These are phyloP conservation scores for Solanum bukasovii DNA, from an alignment of 257 asterid genomes.

Conservation along the genomic window DNA sequence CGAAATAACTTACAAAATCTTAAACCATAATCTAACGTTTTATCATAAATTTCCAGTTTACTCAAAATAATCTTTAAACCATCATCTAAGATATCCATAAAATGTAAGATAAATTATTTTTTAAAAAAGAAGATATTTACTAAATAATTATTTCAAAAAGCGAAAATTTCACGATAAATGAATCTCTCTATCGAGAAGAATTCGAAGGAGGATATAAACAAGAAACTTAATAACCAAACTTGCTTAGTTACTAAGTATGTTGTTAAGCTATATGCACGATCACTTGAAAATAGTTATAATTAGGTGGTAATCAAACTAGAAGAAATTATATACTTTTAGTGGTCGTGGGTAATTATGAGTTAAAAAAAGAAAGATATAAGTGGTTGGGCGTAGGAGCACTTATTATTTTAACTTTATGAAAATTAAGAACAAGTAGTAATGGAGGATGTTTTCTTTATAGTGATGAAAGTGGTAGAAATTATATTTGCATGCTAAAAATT, in stretches of 20 bases:
- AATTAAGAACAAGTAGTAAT: not conserved
- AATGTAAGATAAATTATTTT: not conserved
- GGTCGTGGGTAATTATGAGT: not conserved
- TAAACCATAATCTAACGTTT: not conserved
- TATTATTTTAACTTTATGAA: slow-evolving; percentile 5
- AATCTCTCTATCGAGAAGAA: not conserved
- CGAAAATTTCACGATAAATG: not conserved
- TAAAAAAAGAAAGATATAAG: not conserved
- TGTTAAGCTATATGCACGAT: not conserved
- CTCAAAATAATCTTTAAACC: not conserved
- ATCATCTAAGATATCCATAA: not conserved
- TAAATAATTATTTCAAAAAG: not conserved
- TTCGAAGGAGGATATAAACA: no score
- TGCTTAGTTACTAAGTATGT: not conserved
- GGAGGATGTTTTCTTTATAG: not conserved
- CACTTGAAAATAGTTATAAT: not conserved
- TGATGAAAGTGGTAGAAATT: not conserved
- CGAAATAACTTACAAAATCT: not conserved
- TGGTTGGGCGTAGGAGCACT: not conserved
- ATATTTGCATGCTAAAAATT: slow-evolving; percentile 24
- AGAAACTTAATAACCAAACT: not conserved
- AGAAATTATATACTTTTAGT: not conserved
- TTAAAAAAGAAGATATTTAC: not conserved
- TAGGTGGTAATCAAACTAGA: not conserved
- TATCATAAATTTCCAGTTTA: not conserved